Conservation (phyloP, 371 early-diverging fungal species). For the Circinella minor region DNA sequence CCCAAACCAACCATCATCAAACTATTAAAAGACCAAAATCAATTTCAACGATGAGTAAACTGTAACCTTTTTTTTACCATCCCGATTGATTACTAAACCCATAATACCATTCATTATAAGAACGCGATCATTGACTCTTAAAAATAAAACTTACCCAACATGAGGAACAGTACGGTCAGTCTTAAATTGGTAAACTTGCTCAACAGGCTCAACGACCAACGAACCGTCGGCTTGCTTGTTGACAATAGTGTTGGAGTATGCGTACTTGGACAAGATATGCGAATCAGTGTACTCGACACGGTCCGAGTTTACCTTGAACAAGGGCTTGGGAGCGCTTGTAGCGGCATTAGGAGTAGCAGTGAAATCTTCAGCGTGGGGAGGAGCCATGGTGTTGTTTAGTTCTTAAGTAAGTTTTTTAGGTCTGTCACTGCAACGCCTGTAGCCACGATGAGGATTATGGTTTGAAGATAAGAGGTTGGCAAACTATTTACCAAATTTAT, state of each 20-base stretch:
- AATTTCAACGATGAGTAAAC: too few species aligned
- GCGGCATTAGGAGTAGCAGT: constrained; percentile 28
- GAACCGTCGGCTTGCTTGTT: constrained; percentile 68
- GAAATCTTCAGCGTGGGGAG: constrained; percentile 38
- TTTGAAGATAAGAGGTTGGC: constrained; percentile 82
- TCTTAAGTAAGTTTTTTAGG: constrained; percentile 68
- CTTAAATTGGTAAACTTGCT: constrained; percentile 88
- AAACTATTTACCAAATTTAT: constrained; percentile 49
- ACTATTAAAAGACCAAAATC: constrained; percentile 40
- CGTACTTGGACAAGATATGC: constrained; percentile 84
- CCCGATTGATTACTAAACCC: too few species aligned
- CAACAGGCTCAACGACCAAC: constrained; percentile 80
- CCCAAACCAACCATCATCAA: constrained; percentile 99
- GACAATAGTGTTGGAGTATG: constrained; percentile 87
- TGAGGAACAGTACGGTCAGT: constrained; percentile 82
- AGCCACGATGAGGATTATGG: constrained; percentile 91
- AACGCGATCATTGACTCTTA: background rate
- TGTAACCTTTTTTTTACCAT: too few species aligned
- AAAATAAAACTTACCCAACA: constrained; percentile 67
- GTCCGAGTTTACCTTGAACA: constrained; percentile 86
- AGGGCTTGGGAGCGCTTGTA: constrained; percentile 44
- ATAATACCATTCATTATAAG: too few species aligned
- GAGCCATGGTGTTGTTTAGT: constrained; percentile 23
- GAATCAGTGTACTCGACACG: constrained; percentile 87
- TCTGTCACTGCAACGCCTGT: constrained; percentile 69